Conservation (phyloP, 495 filamentous ascomycete genomes). For the Neurospora sp. region DNA sequence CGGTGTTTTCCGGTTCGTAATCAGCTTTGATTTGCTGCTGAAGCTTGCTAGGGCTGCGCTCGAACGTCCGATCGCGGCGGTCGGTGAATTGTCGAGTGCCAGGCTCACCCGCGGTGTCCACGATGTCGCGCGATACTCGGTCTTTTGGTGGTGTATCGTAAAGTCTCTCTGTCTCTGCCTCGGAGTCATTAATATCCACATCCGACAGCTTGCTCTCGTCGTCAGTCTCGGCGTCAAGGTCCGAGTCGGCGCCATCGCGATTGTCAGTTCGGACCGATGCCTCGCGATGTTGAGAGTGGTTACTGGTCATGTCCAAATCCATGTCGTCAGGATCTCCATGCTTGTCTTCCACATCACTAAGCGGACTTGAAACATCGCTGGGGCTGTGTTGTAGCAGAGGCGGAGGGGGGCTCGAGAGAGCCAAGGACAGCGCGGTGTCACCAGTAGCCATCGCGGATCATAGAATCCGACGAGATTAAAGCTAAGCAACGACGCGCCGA, state of each 20-base stretch:
- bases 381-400: slow-evolving; percentile 26
- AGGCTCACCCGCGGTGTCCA: slow-evolving; percentile 34
- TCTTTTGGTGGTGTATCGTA: slow-evolving; percentile 81
- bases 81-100: slow-evolving; percentile 25
- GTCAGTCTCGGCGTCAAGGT: slow-evolving; percentile 21
- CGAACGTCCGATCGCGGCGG: slow-evolving; percentile 29
- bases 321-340: slow-evolving; percentile 37
- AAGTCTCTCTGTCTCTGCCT: slow-evolving; percentile 92
- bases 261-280: background rate
- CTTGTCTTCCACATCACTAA: slow-evolving; percentile 87
- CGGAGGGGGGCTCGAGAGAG: slow-evolving; percentile 35
- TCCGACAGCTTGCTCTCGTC: slow-evolving; percentile 35
- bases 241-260: slow-evolving; percentile 24
- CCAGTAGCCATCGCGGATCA: slow-evolving; percentile 34
- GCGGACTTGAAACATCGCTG: slow-evolving; percentile 48
- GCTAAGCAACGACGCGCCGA: slow-evolving; percentile 6
- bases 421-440: slow-evolving; percentile 33
- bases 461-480: slow-evolving; percentile 5
- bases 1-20: slow-evolving; percentile 23
- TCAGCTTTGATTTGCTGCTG: slow-evolving; percentile 34
- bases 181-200: slow-evolving; percentile 75
- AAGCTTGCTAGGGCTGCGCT: slow-evolving; percentile 60
- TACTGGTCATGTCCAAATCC: slow-evolving; percentile 29
- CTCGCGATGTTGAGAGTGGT: background rate
- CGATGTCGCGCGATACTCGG: slow-evolving; percentile 51